These are phyloP conservation scores for Trichosporon ovoides DNA, from an alignment of 1,284 basidiomycete genomes.

Conservation along the genomic window DNA sequence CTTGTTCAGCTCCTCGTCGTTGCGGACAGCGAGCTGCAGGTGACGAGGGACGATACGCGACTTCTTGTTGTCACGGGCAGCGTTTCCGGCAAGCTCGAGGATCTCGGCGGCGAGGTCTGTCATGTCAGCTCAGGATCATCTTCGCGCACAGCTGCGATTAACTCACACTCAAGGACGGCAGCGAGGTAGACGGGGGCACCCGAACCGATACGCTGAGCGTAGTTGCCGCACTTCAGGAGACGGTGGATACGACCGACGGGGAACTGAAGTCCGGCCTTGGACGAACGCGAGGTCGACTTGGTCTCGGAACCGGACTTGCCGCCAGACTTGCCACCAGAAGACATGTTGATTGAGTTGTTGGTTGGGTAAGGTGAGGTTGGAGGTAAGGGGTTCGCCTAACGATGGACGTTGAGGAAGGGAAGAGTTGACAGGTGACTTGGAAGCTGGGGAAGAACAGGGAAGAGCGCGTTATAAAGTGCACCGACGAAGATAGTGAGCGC, in stretches of 20 bases:
- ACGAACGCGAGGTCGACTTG: conserved; percentile 66
- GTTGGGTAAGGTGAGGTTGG: conserved; percentile 8
- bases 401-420: not conserved
- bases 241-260: conserved; percentile 85
- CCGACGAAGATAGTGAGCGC: too few relatives aligned
- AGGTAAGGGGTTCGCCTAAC: not conserved
- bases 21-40: conserved; percentile 81
- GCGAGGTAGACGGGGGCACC: conserved; percentile 69
- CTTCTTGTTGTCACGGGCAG: conserved; percentile 57
- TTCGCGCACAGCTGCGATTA: not conserved
- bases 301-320: conserved; percentile 52
- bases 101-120: conserved; percentile 72
- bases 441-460: not conserved
- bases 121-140: conserved; percentile 10
- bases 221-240: conserved; percentile 79
- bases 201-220: conserved; percentile 62
- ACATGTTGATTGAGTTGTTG: conserved; percentile 48
- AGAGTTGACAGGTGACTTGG: not conserved
- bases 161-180: conserved; percentile 52
- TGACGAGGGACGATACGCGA: conserved; percentile 88
- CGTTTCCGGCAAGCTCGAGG: conserved; percentile 81
- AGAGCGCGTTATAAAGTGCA: not conserved
- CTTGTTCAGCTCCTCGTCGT: conserved; percentile 65
- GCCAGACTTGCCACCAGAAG: conserved; percentile 53
- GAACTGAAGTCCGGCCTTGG: conserved; percentile 77